A percentile compares a stretch with the other conserved stretches of the same genome.
Evolutionary conservation across 768 basidiomycete species (phyloP).

Genomic region (Chalciporus chontae): DNA sequence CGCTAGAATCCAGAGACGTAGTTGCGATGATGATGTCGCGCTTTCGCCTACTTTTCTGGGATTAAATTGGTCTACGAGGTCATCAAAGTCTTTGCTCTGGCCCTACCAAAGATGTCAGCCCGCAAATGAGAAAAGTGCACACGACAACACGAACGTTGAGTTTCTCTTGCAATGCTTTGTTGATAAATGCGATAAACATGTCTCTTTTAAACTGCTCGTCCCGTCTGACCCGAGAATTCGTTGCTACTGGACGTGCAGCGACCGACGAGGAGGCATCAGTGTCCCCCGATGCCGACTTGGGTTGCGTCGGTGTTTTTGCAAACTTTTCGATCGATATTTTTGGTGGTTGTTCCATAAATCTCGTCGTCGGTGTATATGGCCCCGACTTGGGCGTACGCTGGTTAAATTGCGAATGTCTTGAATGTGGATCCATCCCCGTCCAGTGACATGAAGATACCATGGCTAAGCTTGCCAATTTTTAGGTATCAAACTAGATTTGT

Average conservation of each 20-base stretch:
- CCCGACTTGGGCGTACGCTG: conserved; percentile 67
- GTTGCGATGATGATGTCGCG: conserved; percentile 42
- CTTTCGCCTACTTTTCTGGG: conserved; percentile 37
- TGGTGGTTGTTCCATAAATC: conserved; percentile 42
- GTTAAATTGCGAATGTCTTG: conserved; percentile 71
- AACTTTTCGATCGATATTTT: conserved; percentile 44
- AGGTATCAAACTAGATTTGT: not conserved
- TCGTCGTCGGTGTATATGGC: conserved; percentile 44
- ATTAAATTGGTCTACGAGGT: conserved; percentile 86
- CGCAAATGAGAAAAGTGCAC: conserved; percentile 3
- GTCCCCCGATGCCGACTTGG: conserved; percentile 20
- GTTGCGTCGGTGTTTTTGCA: conserved; percentile 35
- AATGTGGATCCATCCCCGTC: conserved; percentile 70
- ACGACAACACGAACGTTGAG: conserved; percentile 47
- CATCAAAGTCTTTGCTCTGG: conserved; percentile 72
- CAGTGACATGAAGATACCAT: not conserved
- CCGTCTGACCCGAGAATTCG: conserved; percentile 74
- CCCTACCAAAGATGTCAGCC: conserved; percentile 47
- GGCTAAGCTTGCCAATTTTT: not conserved
- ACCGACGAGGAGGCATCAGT: conserved; percentile 15
- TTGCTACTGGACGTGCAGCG: conserved; percentile 59
- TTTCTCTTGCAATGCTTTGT: conserved; percentile 77
- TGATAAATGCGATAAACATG: conserved; percentile 81
- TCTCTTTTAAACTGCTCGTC: conserved; percentile 75
- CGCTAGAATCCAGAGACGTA: conserved; percentile 80